Evolutionary conservation across 148 eudicot species (phyloP).

Genomic region (Limonium bicolor): DNA sequence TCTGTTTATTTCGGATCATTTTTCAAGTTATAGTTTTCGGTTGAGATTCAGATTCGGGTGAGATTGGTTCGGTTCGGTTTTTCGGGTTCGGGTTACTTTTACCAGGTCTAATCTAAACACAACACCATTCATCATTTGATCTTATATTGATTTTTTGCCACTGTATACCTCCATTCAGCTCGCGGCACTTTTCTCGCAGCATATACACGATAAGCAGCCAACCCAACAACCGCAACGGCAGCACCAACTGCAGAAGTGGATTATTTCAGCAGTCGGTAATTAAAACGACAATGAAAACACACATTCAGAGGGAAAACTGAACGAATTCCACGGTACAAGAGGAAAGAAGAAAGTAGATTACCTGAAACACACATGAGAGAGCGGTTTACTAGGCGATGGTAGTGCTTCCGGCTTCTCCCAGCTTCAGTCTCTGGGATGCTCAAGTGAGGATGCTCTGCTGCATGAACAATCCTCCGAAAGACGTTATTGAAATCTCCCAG

Average conservation of each 20-base stretch:
- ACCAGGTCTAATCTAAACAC: no score
- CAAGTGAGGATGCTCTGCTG: conserved; percentile 92
- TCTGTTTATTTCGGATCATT: no score
- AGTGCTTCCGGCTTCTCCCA: conserved; percentile 79
- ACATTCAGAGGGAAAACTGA: background rate
- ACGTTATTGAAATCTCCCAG: conserved; percentile 65
- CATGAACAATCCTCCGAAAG: conserved; percentile 53
- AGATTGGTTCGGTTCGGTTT: no score
- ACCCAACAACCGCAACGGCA: conserved; percentile 3
- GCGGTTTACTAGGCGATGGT: conserved; percentile 56
- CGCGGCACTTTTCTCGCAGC: background rate
- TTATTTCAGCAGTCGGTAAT: background rate
- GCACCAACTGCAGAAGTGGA: conserved; percentile 2
- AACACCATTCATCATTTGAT: no score
- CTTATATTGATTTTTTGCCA: no score
- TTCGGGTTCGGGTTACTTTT: no score
- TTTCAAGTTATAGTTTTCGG: no score
- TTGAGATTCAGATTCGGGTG: no score
- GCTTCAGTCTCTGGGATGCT: conserved; percentile 96
- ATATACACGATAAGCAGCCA: conserved; percentile 5
- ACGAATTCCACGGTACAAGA: background rate
- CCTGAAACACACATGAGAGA: conserved; percentile 84
- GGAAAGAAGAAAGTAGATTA: no score
- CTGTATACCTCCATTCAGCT: no score
- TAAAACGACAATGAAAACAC: no score